phyloP scores from a whole-genome alignment of 179 eudicot genomes.

The Beta lomatogona region DNA sequence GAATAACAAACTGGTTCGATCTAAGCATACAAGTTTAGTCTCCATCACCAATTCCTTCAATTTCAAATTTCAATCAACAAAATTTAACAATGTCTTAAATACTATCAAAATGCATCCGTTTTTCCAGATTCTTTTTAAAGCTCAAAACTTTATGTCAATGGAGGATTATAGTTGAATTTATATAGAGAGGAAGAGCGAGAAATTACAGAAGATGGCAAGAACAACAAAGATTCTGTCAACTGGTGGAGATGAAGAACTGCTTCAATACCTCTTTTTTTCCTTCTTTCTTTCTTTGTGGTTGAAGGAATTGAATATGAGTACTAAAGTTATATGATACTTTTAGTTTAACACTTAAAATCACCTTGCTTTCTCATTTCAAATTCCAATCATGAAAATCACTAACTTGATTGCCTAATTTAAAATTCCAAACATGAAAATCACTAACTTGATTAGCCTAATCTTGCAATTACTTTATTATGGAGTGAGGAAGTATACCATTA shows the following conservation, averaged over 20 bases:
- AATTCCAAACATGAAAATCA: too few species aligned
- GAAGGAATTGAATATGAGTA: not conserved
- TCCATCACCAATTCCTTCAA: constrained; percentile 41
- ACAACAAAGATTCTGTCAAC: constrained; percentile 1
- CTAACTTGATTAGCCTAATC: too few species aligned
- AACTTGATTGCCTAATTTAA: too few species aligned
- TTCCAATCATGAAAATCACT: too few species aligned
- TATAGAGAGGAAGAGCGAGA: not conserved
- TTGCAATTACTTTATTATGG: too few species aligned
- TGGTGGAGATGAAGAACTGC: not conserved
- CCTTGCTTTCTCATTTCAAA: too few species aligned
- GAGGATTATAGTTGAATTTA: not conserved
- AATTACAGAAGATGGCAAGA: constrained; percentile 3
- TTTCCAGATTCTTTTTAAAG: not conserved
- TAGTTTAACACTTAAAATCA: too few species aligned
- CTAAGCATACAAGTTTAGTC: constrained; percentile 39
- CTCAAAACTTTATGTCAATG: not conserved
- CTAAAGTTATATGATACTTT: not conserved
- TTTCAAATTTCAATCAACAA: not conserved
- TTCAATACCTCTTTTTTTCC: not conserved
- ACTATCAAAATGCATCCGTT: not conserved
- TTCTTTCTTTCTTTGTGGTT: not conserved
- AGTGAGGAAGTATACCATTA: too few species aligned
- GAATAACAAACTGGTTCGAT: constrained; percentile 29
- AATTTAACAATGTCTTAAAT: not conserved